These are phyloP conservation scores for Pyrenophora tritici-repentis DNA, from an alignment of 2,329 filamentous ascomycete genomes.

Conservation along the genomic window DNA sequence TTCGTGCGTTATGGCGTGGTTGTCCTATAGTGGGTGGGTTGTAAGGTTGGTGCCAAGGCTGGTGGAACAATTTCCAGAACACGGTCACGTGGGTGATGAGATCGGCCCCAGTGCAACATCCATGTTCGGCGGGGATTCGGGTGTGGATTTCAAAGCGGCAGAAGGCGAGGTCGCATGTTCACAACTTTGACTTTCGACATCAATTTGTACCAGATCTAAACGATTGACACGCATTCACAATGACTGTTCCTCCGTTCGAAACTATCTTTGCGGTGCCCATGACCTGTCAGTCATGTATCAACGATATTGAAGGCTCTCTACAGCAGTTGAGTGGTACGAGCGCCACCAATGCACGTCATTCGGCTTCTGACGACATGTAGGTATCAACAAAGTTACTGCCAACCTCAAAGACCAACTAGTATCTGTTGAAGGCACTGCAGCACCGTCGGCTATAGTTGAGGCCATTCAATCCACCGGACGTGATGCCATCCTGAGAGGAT, in stretches of 20 bases:
- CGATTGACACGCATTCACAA: constrained; percentile 14
- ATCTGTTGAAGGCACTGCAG: constrained; percentile 83
- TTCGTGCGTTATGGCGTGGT: constrained; percentile 6
- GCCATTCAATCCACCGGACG: constrained; percentile 88
- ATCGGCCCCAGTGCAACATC: constrained; percentile 3
- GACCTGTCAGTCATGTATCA: constrained; percentile 86
- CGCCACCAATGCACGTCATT: constrained; percentile 29
- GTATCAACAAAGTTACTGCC: constrained; percentile 81
- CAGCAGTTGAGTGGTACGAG: constrained; percentile 69
- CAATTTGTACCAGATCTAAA: background rate
- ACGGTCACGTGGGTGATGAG: constrained; percentile 20
- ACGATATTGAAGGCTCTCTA: constrained; percentile 80
- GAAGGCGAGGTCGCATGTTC: constrained; percentile 17
- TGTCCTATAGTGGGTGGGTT: constrained; percentile 11
- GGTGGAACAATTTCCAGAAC: constrained; percentile 20
- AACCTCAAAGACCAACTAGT: constrained; percentile 83
- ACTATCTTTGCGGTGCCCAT: constrained; percentile 94
- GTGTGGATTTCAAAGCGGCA: constrained; percentile 42
- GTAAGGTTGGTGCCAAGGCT: constrained; percentile 21
- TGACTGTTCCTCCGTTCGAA: constrained; percentile 56
- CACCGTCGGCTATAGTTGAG: constrained; percentile 85
- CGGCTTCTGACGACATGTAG: constrained; percentile 50
- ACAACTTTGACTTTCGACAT: constrained; percentile 13
- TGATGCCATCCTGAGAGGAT: constrained; percentile 92
- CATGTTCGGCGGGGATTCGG: constrained; percentile 14